phyloP scores from a whole-genome alignment of 2,329 filamentous ascomycete genomes.

The Knoxdaviesia proteae region DNA sequence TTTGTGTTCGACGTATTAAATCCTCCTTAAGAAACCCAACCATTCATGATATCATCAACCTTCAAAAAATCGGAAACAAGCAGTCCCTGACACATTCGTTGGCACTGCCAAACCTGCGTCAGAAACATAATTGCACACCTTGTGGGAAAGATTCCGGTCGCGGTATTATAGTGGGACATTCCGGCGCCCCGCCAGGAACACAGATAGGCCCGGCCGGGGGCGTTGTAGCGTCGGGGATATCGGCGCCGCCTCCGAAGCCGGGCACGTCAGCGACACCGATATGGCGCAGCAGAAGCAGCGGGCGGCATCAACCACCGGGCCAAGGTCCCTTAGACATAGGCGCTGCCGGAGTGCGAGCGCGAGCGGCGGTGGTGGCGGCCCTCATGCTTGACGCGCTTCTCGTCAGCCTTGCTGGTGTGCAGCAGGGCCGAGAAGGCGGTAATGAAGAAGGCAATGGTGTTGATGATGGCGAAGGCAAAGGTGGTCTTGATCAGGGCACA shows the following conservation, averaged over 20 bases:
- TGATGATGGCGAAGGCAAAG: constrained; percentile 83
- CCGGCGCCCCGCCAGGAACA: too few relatives aligned
- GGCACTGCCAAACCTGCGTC: too few relatives aligned
- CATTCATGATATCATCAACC: neutral
- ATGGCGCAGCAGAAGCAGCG: too few relatives aligned
- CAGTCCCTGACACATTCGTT: neutral
- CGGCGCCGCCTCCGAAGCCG: too few relatives aligned
- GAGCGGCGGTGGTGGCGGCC: constrained; percentile 15
- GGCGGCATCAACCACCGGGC: neutral
- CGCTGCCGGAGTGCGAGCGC: constrained; percentile 7
- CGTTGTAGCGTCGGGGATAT: too few relatives aligned
- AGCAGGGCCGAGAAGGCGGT: constrained; percentile 50
- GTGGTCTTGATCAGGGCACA: constrained; percentile 84
- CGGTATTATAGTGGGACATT: too few relatives aligned
- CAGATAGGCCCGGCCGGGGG: too few relatives aligned
- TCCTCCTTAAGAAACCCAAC: neutral
- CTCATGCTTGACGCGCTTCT: constrained; percentile 22
- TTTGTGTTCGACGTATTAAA: too few relatives aligned
- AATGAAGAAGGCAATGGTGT: constrained; percentile 58
- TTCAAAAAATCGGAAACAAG: neutral
- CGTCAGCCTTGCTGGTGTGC: constrained; percentile 22
- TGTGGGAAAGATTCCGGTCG: too few relatives aligned
- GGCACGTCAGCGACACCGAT: too few relatives aligned
- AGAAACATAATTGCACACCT: too few relatives aligned
- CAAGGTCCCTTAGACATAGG: constrained; percentile 5